Evolutionary conservation across 2,329 filamentous ascomycete species (phyloP).

Genomic region (Alternaria longipes): DNA sequence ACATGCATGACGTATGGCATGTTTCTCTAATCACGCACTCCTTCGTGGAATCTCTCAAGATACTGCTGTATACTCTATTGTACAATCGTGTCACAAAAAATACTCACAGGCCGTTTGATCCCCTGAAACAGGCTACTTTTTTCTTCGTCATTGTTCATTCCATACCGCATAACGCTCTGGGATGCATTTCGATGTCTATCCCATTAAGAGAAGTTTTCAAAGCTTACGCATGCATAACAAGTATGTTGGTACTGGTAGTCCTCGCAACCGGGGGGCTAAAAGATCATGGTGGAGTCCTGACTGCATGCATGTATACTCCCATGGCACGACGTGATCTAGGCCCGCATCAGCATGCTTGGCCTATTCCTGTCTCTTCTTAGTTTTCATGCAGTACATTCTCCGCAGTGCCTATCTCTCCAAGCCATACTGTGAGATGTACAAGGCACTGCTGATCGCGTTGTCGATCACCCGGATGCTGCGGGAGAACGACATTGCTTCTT

Average conservation of each 20-base stretch:
- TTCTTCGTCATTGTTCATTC: not conserved
- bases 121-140: not conserved
- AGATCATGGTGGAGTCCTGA: not conserved
- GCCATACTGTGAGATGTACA: slow-evolving; percentile 1
- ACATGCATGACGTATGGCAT: slow-evolving; percentile 19
- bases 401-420: not conserved
- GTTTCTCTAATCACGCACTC: slow-evolving; percentile 9
- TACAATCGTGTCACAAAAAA: not conserved
- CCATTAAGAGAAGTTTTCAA: not conserved
- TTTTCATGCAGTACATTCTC: slow-evolving; percentile 2
- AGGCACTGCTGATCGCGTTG: slow-evolving; percentile 13
- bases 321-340: slow-evolving; percentile 13
- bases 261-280: not conserved
- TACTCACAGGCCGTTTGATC: not conserved
- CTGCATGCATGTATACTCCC: not conserved
- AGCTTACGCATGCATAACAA: not conserved
- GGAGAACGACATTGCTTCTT: slow-evolving; percentile 16
- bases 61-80: not conserved
- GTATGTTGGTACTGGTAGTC: not conserved
- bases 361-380: not conserved
- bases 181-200: not conserved
- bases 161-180: not conserved
- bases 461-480: slow-evolving; percentile 1
- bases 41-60: not conserved
- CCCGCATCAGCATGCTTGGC: not conserved